Evolutionary conservation across 179 eudicot species (phyloP), one percentile per base, ranked within the genome.

Genomic region (Beta lomatogona): DNA sequence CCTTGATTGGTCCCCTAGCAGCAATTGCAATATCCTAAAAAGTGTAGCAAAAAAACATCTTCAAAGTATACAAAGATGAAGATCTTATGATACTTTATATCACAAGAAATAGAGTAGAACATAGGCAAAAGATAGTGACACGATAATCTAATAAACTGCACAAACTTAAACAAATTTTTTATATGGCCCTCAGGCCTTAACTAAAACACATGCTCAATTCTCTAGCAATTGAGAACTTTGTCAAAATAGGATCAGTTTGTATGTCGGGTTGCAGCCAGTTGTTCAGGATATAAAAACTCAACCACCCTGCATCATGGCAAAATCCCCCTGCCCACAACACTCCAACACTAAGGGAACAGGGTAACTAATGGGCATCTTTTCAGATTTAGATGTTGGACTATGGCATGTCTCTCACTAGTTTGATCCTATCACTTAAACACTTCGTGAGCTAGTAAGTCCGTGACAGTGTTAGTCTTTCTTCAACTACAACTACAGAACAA

Each of bases 1-100:
- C 57, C 81, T 85, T 81, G 69, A 91, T 83, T 44, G 94, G 92
- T 69, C 92, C 94, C 86, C 80, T 87, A 61, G 92, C 94, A 76
- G 94, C 86, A 71, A 88, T 86, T 25, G 91, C 90, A 46, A 91
- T 54, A 52, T 91, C 91, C 91, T 90, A 85, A 77, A 69, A 52
- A 5, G 50, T 9, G 41, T 36, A 36, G 41, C 41, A 36, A 41
- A 25, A 44, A 46, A 28, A 28, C 28, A 9, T 53, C 58, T 83
- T 41, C 25, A 48, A 52, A 19, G 21, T n/a, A 44, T 21, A 73
- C 48, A 11, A 8, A n/a, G 54, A 3, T 22, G 5, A 18, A 45
- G 53, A 48, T 4, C 53, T 48, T 6, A 7, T 48, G 53, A 52
- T 5, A 15, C 21, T 21, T 14, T 3, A 59, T 5, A 55, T 28